Evolutionary conservation across 371 early-diverging fungal genomes (phyloP), one percentile per base, ranked within the genome.

Genomic region (Lichtheimia ramosa): DNA sequence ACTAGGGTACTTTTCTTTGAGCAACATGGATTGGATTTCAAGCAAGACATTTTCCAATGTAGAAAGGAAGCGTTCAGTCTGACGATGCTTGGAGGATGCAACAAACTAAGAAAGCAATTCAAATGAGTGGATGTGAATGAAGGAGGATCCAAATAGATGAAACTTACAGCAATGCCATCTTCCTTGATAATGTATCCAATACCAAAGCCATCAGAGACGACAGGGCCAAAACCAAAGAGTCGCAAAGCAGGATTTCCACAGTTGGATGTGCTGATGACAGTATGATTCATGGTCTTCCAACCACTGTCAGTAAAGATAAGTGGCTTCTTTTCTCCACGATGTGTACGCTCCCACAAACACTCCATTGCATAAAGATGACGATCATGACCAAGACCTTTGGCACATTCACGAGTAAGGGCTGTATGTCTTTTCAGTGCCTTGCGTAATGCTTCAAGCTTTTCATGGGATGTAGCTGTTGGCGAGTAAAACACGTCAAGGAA

Each of bases 161-260:
- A n/a, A 34, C 34, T 34, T 34, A 34, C 34, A 0, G 83, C 71
- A 50, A 83, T 76, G 6, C 81, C 76, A 51, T 86, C 83, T 57
- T 89, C 83, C 62, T 92, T 92, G 65, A 94, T 89, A 81, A 92
- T 91, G 76, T 95, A 95, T 13, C 95, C 94, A 61, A 91, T 75
- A 54, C 93, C 94, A 73, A 89, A 95, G 5, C 96, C 96, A 71
- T 94, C 89, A n/a, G 91, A 83, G 0, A 95, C 94, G 43, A 91
- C 92, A 61, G 93, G 91, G 21, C 95, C 96, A 89, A 93, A 95
- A 5, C 96, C 96, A 71, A 93, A 95, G 2, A 91, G 87, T 25
- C 88, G 82, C 49, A 92, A 83, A 43, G 90, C 87, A 43, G 93
- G 92, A 51, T 92, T 89, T 48, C 92, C 84, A 69, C 95, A 91